These are phyloP conservation scores for Mortierella sp. DNA, from an alignment of 371 early-diverging fungal genomes.

Conservation along the genomic window DNA sequence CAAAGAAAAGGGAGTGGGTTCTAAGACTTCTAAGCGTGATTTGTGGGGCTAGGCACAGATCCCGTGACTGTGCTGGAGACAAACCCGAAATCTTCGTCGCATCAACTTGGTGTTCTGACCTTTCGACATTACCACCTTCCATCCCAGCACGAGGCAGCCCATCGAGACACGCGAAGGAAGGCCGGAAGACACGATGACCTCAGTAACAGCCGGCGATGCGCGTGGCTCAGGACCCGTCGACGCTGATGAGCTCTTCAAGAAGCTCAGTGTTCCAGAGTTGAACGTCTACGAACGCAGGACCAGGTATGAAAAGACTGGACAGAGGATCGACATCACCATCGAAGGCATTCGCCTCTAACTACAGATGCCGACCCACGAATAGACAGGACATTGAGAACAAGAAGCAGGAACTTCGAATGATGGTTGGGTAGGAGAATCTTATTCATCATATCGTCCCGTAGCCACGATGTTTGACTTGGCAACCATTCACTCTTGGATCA, in stretches of 20 bases:
- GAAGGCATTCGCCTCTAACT: too few species aligned
- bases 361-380: too few species aligned
- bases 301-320: slow-evolving; percentile 40
- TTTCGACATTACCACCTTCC: too few species aligned
- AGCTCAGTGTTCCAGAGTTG: slow-evolving; percentile 60
- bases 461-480: neutral
- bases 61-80: too few species aligned
- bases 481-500: neutral
- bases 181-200: too few species aligned
- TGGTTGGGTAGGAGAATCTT: slow-evolving; percentile 81
- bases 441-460: neutral
- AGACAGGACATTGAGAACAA: slow-evolving; percentile 79
- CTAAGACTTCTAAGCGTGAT: too few species aligned
- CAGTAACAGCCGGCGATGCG: slow-evolving; percentile 5
- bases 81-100: too few species aligned
- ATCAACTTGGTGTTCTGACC: too few species aligned
- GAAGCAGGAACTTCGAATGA: slow-evolving; percentile 81
- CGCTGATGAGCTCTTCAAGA: slow-evolving; percentile 62
- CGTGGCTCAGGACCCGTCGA: slow-evolving; percentile 22
- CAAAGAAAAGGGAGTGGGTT: too few species aligned
- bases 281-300: slow-evolving; percentile 56
- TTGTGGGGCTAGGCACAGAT: too few species aligned
- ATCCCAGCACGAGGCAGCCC: too few species aligned
- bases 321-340: neutral
- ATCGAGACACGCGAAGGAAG: too few species aligned